These are phyloP conservation scores for Sisymbrium irio DNA, from an alignment of 345 rosid genomes.

Conservation along the genomic window DNA sequence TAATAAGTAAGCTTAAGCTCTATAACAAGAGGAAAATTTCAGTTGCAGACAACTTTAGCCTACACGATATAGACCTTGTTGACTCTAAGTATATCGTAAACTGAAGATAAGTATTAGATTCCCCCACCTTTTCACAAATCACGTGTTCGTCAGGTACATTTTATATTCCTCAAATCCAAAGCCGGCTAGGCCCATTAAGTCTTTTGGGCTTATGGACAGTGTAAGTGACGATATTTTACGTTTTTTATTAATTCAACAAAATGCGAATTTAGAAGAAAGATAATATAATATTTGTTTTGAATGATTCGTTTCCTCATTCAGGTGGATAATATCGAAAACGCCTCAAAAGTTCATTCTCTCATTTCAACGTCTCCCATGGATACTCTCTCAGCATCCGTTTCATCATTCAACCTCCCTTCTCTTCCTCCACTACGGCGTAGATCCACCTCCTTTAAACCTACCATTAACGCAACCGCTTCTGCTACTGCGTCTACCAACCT, in stretches of 20 bases:
- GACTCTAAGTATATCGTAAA: conserved; percentile 10
- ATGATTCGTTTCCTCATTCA: not conserved
- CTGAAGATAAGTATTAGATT: conserved; percentile 24
- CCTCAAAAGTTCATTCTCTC: not conserved
- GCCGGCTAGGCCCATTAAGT: not conserved
- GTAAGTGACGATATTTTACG: not conserved
- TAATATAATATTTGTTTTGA: not conserved
- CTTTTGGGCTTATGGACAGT: not conserved
- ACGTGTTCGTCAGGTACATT: conserved; percentile 3
- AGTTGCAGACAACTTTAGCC: conserved; percentile 13
- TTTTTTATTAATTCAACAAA: not conserved
- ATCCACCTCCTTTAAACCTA: conserved; percentile 21
- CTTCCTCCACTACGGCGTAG: conserved; percentile 30
- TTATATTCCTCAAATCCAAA: not conserved
- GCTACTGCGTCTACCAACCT: conserved; percentile 25
- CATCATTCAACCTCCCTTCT: conserved; percentile 48
- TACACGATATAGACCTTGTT: conserved; percentile 9
- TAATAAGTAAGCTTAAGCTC: not conserved
- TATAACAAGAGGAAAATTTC: not conserved
- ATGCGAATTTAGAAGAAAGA: not conserved
- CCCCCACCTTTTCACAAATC: conserved; percentile 3
- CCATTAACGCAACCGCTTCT: conserved; percentile 34
- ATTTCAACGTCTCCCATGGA: conserved; percentile 48
- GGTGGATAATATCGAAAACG: conserved; percentile 13
- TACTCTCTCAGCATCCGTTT: conserved; percentile 49